phyloP scores from a whole-genome alignment of 305 asterid species.

The Fraxinus paxiana region DNA sequence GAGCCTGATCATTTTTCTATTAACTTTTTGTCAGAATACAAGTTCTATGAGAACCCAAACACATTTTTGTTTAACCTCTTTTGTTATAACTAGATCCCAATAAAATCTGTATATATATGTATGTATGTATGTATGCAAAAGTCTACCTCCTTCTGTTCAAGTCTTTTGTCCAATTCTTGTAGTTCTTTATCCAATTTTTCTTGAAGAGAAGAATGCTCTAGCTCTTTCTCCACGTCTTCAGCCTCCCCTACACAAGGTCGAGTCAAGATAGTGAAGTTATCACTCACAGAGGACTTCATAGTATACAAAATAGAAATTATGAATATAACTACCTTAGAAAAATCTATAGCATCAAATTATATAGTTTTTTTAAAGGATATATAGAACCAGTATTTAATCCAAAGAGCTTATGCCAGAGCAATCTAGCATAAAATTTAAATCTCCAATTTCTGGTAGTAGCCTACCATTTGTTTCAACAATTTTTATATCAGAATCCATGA shows the following conservation, averaged over 20 bases:
- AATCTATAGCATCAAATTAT: background rate
- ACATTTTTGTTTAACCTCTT: background rate
- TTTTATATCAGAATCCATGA: conserved; percentile 49
- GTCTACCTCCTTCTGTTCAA: conserved; percentile 87
- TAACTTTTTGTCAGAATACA: background rate
- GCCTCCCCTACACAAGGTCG: conserved; percentile 46
- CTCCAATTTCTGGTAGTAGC: conserved; percentile 21
- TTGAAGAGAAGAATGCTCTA: conserved; percentile 87
- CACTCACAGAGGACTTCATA: background rate
- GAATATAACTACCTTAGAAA: conserved; percentile 9
- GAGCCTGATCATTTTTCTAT: conserved; percentile 1
- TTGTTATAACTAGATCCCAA: background rate
- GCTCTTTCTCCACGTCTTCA: conserved; percentile 80
- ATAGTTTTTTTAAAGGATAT: background rate
- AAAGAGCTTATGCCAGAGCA: background rate
- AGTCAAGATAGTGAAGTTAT: conserved; percentile 15
- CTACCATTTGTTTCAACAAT: conserved; percentile 55
- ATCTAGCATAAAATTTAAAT: conserved; percentile 11
- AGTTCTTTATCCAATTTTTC: conserved; percentile 80
- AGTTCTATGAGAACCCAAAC: background rate
- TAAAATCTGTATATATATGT: background rate
- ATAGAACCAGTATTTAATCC: conserved; percentile 1
- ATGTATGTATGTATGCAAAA: too few species aligned
- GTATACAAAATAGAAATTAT: background rate
- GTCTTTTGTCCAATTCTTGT: conserved; percentile 80